Percentiles rank a stretch among this genome's conserved stretches.
Evolutionary conservation across 2,329 filamentous ascomycete genomes (phyloP).

Genomic region (Emergomyces orientalis): DNA sequence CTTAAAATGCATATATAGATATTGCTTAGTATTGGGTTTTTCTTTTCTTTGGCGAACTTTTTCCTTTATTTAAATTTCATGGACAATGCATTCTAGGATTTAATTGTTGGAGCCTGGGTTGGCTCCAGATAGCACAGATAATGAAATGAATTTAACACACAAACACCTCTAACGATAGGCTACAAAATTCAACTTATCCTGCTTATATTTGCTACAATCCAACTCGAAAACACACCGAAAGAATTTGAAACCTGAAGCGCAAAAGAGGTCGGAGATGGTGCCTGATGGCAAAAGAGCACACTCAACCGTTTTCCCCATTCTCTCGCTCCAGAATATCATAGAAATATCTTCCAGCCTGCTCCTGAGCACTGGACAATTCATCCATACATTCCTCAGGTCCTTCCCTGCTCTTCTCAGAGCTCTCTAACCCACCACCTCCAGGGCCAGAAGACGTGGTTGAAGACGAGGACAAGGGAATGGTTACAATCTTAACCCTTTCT

Average conservation of each 20-base stretch:
- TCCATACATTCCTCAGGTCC: neutral
- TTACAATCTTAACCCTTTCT: constrained; percentile 24
- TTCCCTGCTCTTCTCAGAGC: neutral
- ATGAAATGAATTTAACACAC: neutral
- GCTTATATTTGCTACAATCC: neutral
- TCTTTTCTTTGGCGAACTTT: neutral
- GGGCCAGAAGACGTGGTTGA: neutral
- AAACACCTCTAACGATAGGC: neutral
- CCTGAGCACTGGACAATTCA: constrained; percentile 7
- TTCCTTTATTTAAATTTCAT: neutral
- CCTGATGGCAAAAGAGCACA: neutral
- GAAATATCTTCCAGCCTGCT: constrained; percentile 14
- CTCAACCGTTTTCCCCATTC: neutral
- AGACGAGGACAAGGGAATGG: constrained; percentile 3
- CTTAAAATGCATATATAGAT: constrained; percentile 4
- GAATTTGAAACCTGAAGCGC: neutral
- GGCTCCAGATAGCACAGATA: neutral
- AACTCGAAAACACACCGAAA: neutral
- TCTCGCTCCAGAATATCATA: constrained; percentile 5
- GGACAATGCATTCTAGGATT: neutral
- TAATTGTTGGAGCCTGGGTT: neutral
- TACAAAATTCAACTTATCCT: neutral
- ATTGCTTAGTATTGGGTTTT: neutral
- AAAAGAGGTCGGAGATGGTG: neutral
- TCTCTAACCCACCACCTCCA: neutral